Evolutionary conservation across 768 basidiomycete genomes (phyloP), one percentile per base, ranked within the genome.

Genomic region (Hygrophoropsis aurantiaca): DNA sequence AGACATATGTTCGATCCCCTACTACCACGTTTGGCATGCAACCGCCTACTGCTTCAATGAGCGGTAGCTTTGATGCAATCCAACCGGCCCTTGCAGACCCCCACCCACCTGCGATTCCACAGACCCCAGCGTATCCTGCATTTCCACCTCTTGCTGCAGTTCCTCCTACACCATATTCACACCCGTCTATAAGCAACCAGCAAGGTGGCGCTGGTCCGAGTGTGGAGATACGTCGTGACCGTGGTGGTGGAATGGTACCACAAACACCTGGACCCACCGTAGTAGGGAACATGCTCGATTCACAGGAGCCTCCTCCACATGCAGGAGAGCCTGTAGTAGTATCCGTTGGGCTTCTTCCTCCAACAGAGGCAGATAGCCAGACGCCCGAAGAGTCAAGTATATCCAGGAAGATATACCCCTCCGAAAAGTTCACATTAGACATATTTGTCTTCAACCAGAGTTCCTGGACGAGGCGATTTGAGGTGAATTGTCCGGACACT

Each of bases 381-480:
- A n/a, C n/a, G n/a, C n/a, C n/a, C n/a, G n/a, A 34, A 34, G 11
- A 10, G 6, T 38, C 40, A 41, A 42, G 44, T 40, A 66, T 58
- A 27, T 63, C 63, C 26, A 74, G 67, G 51, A 80, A 72, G 67
- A 82, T 93, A 58, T 85, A 81, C 52, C 87, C 87, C 15, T 70
- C 86, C 21, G 82, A 89, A 55, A 71, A 77, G 41, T 94, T 94
- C 61, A 84, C 82, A 42, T 65, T 94, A 56, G 90, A 94, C 51
- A 84, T 93, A 3, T 93, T 94, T 56, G 88, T 93, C 45, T 92
- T 85, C 57, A 94, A 93, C 57, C 85, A 84, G 66, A 84, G 81
- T 37, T 70, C 78, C 36, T 83, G 86, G 82, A 83, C 82, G 42
- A 75, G 90, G 49, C 64, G 87, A 53, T 88, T 92, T 53, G 89